Conservation (phyloP, 495 filamentous ascomycete genomes). For the Aspergillus indologenus region DNA sequence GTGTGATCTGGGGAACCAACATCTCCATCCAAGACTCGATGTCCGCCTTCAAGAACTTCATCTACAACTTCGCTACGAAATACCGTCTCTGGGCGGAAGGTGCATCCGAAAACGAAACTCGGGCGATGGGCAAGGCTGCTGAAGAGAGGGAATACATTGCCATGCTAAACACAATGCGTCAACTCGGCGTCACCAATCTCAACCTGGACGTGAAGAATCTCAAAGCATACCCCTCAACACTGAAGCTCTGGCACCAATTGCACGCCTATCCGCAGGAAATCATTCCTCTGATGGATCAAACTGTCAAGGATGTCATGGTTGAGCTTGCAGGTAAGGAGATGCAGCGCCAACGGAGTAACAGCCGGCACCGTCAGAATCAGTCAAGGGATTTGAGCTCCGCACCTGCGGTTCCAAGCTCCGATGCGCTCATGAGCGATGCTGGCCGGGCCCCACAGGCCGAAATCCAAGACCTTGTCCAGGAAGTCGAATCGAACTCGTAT, state of each 20-base stretch:
- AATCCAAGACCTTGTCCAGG: conserved; percentile 57
- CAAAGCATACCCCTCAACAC: conserved; percentile 85
- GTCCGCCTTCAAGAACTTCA: conserved; percentile 81
- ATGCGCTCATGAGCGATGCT: conserved; percentile 53
- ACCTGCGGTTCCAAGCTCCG: conserved; percentile 70
- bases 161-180: conserved; percentile 85
- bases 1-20: conserved; percentile 96
- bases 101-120: conserved; percentile 71
- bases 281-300: conserved; percentile 93
- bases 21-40: conserved; percentile 89
- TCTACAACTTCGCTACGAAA: conserved; percentile 83
- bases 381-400: conserved; percentile 63
- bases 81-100: conserved; percentile 90
- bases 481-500: conserved; percentile 71
- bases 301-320: conserved; percentile 88
- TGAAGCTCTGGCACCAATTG: conserved; percentile 92
- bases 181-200: conserved; percentile 74
- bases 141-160: conserved; percentile 76
- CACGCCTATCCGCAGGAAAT: conserved; percentile 93
- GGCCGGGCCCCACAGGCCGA: conserved; percentile 36
- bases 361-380: conserved; percentile 46
- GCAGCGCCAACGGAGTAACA: conserved; percentile 60
- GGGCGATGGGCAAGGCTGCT: conserved; percentile 53
- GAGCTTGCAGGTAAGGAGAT: conserved; percentile 81
- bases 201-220: conserved; percentile 89